A percentile compares a stretch with the other conserved stretches of the same genome.
These are phyloP conservation scores for Neocatenulostroma microsporum DNA, from an alignment of 2,329 filamentous ascomycete genomes.

Conservation along the genomic window DNA sequence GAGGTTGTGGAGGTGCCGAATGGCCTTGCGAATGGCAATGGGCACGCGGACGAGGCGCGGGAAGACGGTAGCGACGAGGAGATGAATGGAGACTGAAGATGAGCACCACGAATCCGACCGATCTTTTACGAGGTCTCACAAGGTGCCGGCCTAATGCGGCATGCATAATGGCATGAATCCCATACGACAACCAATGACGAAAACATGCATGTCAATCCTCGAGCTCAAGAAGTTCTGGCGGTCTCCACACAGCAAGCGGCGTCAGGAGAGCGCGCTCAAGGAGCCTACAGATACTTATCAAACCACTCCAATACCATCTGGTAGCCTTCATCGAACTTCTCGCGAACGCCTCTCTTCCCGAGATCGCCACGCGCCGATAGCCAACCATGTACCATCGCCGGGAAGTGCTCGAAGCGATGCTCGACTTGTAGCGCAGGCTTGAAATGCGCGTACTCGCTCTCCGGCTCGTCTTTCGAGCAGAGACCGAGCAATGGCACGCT, in stretches of 20 bases:
- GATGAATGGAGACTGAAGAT: slow-evolving; percentile 21
- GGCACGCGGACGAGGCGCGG: slow-evolving; percentile 4
- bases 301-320: slow-evolving; percentile 9
- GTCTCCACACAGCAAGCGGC: too few relatives aligned
- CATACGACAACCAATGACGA: too few relatives aligned
- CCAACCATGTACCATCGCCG: slow-evolving; percentile 7
- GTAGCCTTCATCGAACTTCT: slow-evolving; percentile 6
- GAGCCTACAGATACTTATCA: slow-evolving; percentile 2
- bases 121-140: too few relatives aligned
- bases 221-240: too few relatives aligned
- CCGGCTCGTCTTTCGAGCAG: slow-evolving; percentile 50
- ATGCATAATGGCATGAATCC: too few relatives aligned
- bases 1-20: slow-evolving; percentile 13
- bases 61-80: slow-evolving; percentile 12
- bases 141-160: too few relatives aligned
- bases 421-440: slow-evolving; percentile 2
- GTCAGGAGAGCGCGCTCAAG: too few relatives aligned
- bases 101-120: too few relatives aligned
- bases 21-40: slow-evolving; percentile 14
- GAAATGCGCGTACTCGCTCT: too few relatives aligned
- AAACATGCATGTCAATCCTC: too few relatives aligned
- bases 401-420: slow-evolving; percentile 1
- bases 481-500: slow-evolving; percentile 52
- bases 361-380: slow-evolving; percentile 7
- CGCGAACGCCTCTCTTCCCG: slow-evolving; percentile 1